A percentile compares a stretch with the other conserved stretches of the same genome.
These are phyloP conservation scores for Podospora sp. DNA, from an alignment of 495 filamentous ascomycete species.

Conservation along the genomic window DNA sequence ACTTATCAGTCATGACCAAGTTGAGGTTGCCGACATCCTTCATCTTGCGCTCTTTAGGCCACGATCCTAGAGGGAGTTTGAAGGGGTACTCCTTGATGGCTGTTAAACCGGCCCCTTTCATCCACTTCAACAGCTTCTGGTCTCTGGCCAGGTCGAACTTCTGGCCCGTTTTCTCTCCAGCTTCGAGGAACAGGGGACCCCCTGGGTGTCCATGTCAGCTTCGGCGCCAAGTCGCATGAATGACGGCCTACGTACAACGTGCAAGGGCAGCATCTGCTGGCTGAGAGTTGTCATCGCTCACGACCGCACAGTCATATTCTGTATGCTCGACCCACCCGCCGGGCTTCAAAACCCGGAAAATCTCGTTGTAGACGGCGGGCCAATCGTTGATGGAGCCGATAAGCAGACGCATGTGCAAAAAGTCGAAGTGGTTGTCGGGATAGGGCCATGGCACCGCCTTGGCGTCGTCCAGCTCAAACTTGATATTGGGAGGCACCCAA, in stretches of 20 bases:
- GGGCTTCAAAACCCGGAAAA: constrained; percentile 30
- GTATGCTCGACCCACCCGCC: constrained; percentile 29
- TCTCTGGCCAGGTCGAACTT: constrained; percentile 20
- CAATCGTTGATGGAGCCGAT: constrained; percentile 56
- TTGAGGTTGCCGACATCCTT: constrained; percentile 50
- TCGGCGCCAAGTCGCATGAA: not conserved
- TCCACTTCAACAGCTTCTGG: constrained; percentile 17
- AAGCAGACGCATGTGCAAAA: constrained; percentile 51
- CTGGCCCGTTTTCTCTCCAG: constrained; percentile 14
- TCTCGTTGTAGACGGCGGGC: constrained; percentile 45
- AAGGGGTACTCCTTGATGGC: constrained; percentile 32
- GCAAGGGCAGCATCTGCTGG: constrained; percentile 9
- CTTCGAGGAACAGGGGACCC: constrained; percentile 16
- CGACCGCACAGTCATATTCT: constrained; percentile 30
- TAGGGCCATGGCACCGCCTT: constrained; percentile 48
- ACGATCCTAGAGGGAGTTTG: constrained; percentile 45
- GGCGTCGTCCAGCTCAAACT: constrained; percentile 56
- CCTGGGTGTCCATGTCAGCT: not conserved
- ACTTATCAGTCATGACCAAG: constrained; percentile 31
- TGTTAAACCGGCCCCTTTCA: constrained; percentile 40
- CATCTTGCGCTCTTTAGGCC: constrained; percentile 49
- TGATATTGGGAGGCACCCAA: constrained; percentile 50
- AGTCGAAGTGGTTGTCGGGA: constrained; percentile 55
- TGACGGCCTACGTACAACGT: not conserved
- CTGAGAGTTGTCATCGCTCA: constrained; percentile 13